These are phyloP conservation scores for Rhazya stricta DNA, from an alignment of 257 asterid species.

Conservation along the genomic window DNA sequence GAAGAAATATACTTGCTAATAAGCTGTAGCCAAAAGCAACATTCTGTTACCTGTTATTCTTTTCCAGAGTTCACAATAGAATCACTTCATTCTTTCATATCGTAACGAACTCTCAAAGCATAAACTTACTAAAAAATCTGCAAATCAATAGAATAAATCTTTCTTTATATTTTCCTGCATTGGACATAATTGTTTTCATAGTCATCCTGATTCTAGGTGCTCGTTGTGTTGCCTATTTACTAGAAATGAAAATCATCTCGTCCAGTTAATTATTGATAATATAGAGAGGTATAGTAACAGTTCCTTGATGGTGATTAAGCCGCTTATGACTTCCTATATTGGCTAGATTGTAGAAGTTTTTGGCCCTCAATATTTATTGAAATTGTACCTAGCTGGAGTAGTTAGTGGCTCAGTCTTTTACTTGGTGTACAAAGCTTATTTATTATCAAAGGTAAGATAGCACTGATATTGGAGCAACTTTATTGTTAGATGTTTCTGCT, in stretches of 20 bases:
- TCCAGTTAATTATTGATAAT: background rate
- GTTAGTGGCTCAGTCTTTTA: slow-evolving; percentile 76
- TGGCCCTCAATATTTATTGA: slow-evolving; percentile 77
- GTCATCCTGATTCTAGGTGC: background rate
- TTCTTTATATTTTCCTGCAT: background rate
- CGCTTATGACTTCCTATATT: slow-evolving; percentile 14
- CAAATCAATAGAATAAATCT: too few species aligned
- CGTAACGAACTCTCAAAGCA: too few species aligned
- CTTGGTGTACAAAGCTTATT: slow-evolving; percentile 63
- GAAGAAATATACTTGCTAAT: too few species aligned
- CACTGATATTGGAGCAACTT: background rate
- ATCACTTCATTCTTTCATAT: too few species aligned
- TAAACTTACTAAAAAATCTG: too few species aligned
- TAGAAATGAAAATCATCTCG: background rate
- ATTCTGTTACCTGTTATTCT: too few species aligned
- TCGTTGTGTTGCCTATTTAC: background rate
- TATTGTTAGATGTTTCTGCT: slow-evolving; percentile 9
- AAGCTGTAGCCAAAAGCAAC: too few species aligned
- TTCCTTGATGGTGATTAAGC: background rate
- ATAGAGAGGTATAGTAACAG: background rate
- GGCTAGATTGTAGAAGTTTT: slow-evolving; percentile 61
- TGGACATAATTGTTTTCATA: background rate
- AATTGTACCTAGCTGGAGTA: slow-evolving; percentile 76
- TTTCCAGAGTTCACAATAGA: too few species aligned
- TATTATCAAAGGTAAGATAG: slow-evolving; percentile 47